A percentile compares a stretch with the other conserved stretches of the same genome.
phyloP scores from a whole-genome alignment of 345 rosid genomes.

The Lagerstroemia speciosa region DNA sequence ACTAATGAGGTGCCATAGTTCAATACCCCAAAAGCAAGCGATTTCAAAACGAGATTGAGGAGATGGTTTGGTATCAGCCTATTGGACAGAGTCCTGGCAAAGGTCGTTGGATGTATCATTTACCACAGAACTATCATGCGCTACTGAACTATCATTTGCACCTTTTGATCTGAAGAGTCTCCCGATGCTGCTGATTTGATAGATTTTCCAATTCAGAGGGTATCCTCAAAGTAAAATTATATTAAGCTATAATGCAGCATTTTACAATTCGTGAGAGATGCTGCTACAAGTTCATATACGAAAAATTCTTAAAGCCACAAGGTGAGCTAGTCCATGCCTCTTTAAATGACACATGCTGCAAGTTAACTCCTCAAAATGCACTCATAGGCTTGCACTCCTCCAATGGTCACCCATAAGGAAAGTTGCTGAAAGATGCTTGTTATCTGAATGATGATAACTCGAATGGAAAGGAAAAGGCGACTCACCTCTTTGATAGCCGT shows the following conservation, averaged over 20 bases:
- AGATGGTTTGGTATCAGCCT: conserved; percentile 24
- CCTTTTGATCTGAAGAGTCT: conserved; percentile 29
- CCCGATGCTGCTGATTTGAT: conserved; percentile 32
- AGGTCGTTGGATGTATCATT: conserved; percentile 28
- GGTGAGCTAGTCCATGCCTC: not conserved
- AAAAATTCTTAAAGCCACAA: not conserved
- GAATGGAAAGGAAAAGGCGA: not conserved
- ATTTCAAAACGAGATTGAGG: not conserved
- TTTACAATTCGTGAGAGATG: not conserved
- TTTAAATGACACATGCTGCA: too few relatives aligned
- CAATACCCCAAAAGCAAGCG: not conserved
- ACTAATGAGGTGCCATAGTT: not conserved
- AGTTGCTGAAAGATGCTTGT: too few relatives aligned
- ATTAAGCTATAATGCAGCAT: not conserved
- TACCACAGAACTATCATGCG: conserved; percentile 18
- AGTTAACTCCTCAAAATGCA: too few relatives aligned
- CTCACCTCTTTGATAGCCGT: conserved; percentile 53
- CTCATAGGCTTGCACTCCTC: too few relatives aligned
- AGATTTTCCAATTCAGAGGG: conserved; percentile 39
- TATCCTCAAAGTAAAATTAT: conserved; percentile 37
- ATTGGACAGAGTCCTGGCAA: conserved; percentile 28
- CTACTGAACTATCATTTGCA: conserved; percentile 28
- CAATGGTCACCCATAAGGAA: too few relatives aligned
- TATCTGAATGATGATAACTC: too few relatives aligned
- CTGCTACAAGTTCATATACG: conserved; percentile 5